Evolutionary conservation across 345 rosid species (phyloP).

Genomic region (Psidium friedrichsthalianum): DNA sequence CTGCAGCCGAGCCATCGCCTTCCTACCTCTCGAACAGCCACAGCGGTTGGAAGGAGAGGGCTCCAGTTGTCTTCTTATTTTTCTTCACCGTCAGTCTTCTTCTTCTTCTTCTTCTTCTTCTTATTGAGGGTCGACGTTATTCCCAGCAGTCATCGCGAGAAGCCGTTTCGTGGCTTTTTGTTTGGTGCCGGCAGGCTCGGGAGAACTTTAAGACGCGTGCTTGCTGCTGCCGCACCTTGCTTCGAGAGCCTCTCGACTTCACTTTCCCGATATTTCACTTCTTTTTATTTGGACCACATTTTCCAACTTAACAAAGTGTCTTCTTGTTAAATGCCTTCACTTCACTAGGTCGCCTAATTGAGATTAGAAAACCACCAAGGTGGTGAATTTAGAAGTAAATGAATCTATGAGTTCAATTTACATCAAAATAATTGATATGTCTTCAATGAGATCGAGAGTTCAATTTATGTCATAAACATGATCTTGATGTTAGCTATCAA

Average conservation of each 20-base stretch:
- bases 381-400: neutral
- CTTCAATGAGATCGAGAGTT: neutral
- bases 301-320: neutral
- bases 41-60: constrained; percentile 76
- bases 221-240: neutral
- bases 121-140: neutral
- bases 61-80: constrained; percentile 4
- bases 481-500: neutral
- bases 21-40: constrained; percentile 11
- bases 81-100: neutral
- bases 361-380: neutral
- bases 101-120: neutral
- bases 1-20: no score
- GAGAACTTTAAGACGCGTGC: neutral
- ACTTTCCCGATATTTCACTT: neutral
- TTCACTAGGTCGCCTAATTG: neutral
- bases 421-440: neutral
- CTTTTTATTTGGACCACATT: neutral
- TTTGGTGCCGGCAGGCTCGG: neutral
- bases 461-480: neutral
- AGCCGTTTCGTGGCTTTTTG: neutral
- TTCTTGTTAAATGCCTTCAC: neutral
- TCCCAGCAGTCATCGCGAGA: neutral
- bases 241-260: neutral
- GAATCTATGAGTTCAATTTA: neutral